Base-by-base conservation (phyloP, 2,329 filamentous ascomycete species). In the Annulohypoxylon truncatum region DNA sequence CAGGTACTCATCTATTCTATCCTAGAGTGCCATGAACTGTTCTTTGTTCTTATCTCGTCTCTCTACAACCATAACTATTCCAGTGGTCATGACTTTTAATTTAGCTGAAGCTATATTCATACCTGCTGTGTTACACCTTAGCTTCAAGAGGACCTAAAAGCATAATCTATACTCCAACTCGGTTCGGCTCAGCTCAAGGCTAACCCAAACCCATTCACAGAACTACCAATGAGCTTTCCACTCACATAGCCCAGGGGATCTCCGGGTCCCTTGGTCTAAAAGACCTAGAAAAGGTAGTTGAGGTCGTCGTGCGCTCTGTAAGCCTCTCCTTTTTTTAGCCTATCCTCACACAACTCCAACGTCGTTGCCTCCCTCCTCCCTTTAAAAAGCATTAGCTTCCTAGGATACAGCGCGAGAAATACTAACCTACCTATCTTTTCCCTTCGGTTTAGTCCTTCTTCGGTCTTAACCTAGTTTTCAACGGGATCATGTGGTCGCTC, bases 401-500 rank as follows among this genome's bases (percentile, higher is more conserved):
- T 31, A 12, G 29, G 29, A 31, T 31, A 31, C 13, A 31, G 13
- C 9, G 7, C 29, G 9, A 15, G 38, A 9, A 50, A 5, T 12
- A 15, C 5, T 44, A 31, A 9, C 64, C 56, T 20, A 60, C 35
- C 9, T 5, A 12, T n/a, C 13, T 31, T 31, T 31, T 12, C 12
- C 15, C 5, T 33, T 20, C 22, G 6, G 3, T 6, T 0, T 70
- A 92, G 90, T 79, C 85, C 42, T 94, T 94, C 82, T 94, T 95
- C 74, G 85, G 82, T 0, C 83, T 94, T 10, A 95, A 94, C 73
- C 83, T 94, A 46, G 77, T 85, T 54, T 94, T 93, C 79, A 93
- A 94, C 74, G 90, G 87, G 55, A 82, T 93, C 12, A 95, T 95
- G 92, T 95, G 92, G 92, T 89, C 90, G 0, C 85, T 95, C 50